Percentiles rank a stretch among this genome's conserved stretches.
Conservation (phyloP, 768 basidiomycete species). For the Auricularia sp. region DNA sequence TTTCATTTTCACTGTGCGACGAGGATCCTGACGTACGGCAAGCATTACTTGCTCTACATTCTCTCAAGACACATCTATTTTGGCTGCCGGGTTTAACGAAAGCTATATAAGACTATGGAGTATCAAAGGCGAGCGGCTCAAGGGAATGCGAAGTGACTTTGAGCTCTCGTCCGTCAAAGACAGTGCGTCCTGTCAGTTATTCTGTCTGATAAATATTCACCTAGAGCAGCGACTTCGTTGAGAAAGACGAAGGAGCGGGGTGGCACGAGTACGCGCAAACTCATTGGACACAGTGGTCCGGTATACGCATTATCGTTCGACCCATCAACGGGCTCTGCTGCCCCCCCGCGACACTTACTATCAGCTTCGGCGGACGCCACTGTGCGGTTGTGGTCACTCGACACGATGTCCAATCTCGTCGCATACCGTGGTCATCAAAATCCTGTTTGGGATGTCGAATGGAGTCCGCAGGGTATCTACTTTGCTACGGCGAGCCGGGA, state of each 20-base stretch:
- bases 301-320: constrained; percentile 94
- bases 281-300: constrained; percentile 93
- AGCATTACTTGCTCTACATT: constrained; percentile 83
- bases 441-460: constrained; percentile 97
- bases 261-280: constrained; percentile 79
- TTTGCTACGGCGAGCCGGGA: constrained; percentile 95
- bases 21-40: background rate
- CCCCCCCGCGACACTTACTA: constrained; percentile 76
- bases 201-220: background rate
- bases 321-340: constrained; percentile 77
- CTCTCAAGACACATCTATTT: constrained; percentile 79
- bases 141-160: constrained; percentile 68
- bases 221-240: constrained; percentile 41
- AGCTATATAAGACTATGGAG: constrained; percentile 94
- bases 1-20: constrained; percentile 3
- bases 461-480: constrained; percentile 98
- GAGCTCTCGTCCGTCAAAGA: constrained; percentile 55
- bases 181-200: constrained; percentile 34
- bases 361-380: constrained; percentile 92
- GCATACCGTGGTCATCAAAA: constrained; percentile 94
- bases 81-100: constrained; percentile 93
- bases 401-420: constrained; percentile 87
- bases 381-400: constrained; percentile 86
- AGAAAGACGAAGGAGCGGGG: constrained; percentile 69
- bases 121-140: constrained; percentile 82